Evolutionary conservation across 1,139 yeast genomes (phyloP).

Genomic region (Scheffersomyces insectosa): DNA sequence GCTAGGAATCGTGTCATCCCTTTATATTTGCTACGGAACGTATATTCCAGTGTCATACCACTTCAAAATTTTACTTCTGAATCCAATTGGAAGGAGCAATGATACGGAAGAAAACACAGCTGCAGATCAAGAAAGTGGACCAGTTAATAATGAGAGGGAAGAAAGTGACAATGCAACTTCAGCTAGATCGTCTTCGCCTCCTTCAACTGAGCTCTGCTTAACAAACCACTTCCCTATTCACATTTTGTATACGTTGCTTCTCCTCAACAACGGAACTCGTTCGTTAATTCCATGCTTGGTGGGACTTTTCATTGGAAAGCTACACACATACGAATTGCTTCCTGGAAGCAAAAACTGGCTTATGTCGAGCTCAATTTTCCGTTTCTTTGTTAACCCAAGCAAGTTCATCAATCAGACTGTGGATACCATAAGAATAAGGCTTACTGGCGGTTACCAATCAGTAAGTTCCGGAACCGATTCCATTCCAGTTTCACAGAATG

Average conservation of each 20-base stretch:
- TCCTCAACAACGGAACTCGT: constrained; percentile 53
- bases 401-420: constrained; percentile 1
- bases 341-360: constrained; percentile 62
- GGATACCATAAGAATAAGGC: background rate
- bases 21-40: constrained; percentile 57
- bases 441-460: background rate
- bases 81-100: constrained; percentile 15
- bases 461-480: background rate
- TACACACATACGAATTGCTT: constrained; percentile 53
- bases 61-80: constrained; percentile 48
- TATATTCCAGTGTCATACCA: constrained; percentile 62
- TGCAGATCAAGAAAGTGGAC: background rate
- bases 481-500: background rate
- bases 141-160: background rate
- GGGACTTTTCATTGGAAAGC: constrained; percentile 63
- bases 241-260: constrained; percentile 50
- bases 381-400: constrained; percentile 26
- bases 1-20: constrained; percentile 57
- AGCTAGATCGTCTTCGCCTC: constrained; percentile 12
- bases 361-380: constrained; percentile 34
- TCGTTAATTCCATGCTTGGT: constrained; percentile 52
- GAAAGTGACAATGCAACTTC: background rate
- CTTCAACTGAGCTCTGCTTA: constrained; percentile 34
- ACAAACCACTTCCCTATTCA: constrained; percentile 63
- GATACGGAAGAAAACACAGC: background rate